phyloP scores from a whole-genome alignment of 225 moss, liverwort and hornwort genomes.

The Sphagnum contortum region DNA sequence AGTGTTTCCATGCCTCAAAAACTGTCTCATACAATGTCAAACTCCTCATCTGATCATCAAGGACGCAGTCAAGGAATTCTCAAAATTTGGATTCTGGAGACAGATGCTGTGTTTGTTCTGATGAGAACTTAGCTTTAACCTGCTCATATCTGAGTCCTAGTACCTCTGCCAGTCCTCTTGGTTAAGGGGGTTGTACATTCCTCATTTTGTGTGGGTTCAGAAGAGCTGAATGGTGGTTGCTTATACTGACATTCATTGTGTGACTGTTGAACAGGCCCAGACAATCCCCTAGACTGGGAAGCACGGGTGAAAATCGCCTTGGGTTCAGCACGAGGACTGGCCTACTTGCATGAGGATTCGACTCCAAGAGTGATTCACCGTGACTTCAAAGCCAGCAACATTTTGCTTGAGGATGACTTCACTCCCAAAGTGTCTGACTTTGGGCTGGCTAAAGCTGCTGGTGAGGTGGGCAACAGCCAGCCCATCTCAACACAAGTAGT shows the following conservation, averaged over 20 bases:
- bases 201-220: too few species aligned
- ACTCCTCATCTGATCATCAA: background rate
- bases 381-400: conserved; percentile 4
- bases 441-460: conserved; percentile 37
- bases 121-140: too few species aligned
- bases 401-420: conserved; percentile 4
- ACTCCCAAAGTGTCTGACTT: conserved; percentile 40
- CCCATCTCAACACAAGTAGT: conserved; percentile 39
- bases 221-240: too few species aligned
- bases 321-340: conserved; percentile 5
- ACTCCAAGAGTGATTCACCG: background rate
- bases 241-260: too few species aligned
- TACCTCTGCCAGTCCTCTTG: too few species aligned
- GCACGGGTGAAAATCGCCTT: conserved; percentile 9
- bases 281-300: conserved; percentile 3
- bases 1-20: too few species aligned
- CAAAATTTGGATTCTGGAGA: too few species aligned
- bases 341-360: conserved; percentile 8
- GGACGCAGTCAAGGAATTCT: too few species aligned
- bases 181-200: too few species aligned
- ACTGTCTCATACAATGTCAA: background rate
- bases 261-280: background rate
- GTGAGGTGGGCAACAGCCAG: conserved; percentile 17
- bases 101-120: too few species aligned
- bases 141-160: too few species aligned